A percentile compares a stretch with the other conserved stretches of the same genome.
phyloP scores from a whole-genome alignment of 2,329 filamentous ascomycete genomes.

The Fusarium tuaranense region DNA sequence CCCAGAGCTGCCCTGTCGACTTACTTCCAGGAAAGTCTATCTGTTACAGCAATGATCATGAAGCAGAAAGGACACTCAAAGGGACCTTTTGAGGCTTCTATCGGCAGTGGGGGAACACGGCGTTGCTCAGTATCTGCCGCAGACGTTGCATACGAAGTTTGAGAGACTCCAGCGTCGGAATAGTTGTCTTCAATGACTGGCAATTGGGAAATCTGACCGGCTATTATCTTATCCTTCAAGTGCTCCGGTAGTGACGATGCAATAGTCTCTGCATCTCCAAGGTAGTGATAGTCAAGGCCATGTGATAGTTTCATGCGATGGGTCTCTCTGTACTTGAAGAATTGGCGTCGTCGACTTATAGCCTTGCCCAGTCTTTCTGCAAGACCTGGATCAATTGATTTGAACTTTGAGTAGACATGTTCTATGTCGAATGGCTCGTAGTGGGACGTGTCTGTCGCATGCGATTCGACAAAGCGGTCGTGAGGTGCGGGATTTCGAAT shows the following conservation, averaged over 20 bases:
- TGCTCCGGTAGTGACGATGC: too few relatives aligned
- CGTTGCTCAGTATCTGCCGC: fast-evolving
- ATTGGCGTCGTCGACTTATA: not conserved
- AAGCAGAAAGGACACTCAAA: constrained; percentile 22
- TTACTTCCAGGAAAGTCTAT: not conserved
- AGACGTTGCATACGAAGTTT: constrained; percentile 1
- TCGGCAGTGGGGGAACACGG: fast-evolving
- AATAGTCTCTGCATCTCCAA: not conserved
- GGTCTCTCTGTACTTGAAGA: constrained; percentile 20
- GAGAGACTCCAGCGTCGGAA: not conserved
- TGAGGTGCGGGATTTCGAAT: constrained; percentile 25
- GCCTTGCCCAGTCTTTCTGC: constrained; percentile 1
- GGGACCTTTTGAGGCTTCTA: not conserved
- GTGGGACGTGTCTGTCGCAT: fast-evolving
- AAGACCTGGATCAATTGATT: fast-evolving
- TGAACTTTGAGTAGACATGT: constrained; percentile 5
- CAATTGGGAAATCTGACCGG: not conserved
- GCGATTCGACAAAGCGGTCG: not conserved
- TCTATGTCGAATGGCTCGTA: constrained; percentile 13
- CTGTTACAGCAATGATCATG: not conserved
- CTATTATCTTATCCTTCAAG: too few relatives aligned
- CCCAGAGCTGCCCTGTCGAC: too few relatives aligned
- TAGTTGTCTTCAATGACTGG: fast-evolving
- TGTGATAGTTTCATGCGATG: not conserved
- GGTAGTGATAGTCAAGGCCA: fast-evolving